A percentile compares a stretch with the other conserved stretches of the same genome.
Conservation (phyloP, 2,329 filamentous ascomycete genomes). For the Zalaria sp. region DNA sequence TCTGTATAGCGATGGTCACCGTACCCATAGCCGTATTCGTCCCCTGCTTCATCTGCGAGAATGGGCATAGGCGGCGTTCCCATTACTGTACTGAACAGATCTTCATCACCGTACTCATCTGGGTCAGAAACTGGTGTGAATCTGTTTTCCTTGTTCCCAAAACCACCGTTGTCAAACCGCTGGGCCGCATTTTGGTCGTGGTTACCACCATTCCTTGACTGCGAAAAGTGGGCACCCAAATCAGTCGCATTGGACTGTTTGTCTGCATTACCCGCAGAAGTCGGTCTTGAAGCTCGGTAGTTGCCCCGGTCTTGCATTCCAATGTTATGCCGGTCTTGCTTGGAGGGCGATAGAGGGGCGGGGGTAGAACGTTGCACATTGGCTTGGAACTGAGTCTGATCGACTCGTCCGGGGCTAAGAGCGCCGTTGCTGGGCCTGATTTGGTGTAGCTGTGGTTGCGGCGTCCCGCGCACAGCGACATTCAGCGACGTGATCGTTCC, state of each 20-base stretch:
- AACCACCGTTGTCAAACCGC: no score
- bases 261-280: no score
- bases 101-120: slow-evolving; percentile 12
- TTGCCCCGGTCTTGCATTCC: no score
- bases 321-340: no score
- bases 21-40: slow-evolving; percentile 7
- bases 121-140: slow-evolving; percentile 8
- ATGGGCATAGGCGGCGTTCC: slow-evolving; percentile 18
- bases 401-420: slow-evolving; percentile 15
- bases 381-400: slow-evolving; percentile 14
- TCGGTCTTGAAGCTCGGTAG: no score
- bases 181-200: no score
- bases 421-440: not conserved
- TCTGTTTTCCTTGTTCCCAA: slow-evolving; percentile 1
- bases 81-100: slow-evolving; percentile 22
- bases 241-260: no score
- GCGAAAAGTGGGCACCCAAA: no score
- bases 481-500: not conserved
- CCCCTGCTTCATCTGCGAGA: slow-evolving; percentile 11
- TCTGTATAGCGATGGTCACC: no score
- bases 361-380: not conserved
- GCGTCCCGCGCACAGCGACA: not conserved
- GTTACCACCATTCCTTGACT: no score
- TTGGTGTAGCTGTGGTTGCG: not conserved
- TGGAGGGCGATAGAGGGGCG: no score